Base-by-base conservation (phyloP, 176 grass and related monocot species). In the Triticum monococcum region DNA sequence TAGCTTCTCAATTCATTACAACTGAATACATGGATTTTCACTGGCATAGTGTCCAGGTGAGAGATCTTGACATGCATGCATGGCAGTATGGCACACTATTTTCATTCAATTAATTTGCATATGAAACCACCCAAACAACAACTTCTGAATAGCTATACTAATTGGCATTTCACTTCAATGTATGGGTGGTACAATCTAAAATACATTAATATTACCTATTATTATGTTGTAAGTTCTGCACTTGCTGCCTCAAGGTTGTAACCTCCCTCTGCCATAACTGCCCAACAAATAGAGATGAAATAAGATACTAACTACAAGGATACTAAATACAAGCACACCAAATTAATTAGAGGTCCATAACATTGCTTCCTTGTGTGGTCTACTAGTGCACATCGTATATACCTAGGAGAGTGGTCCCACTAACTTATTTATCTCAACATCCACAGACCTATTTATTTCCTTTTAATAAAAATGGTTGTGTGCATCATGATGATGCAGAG, bases 261-360 rank as follows among this genome's bases (percentile, higher is more conserved):
- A 88, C 86, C 46, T 88, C 86, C 72, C 48, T 68, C 72, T 88
- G 72, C 86, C 86, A 88, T 69, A 88, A 46, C 86, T 88, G 79
- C 17, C 7, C 11, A 16, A 43, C 52, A 82, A 24, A 56, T 56
- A 56, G 17, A 56, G 17, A 20, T 56, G 14, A 54, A 54, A 54
- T 54, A 54, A 54, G 50, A 54, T 54, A 54, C 50, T 2, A 54
- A 54, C 0, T 5, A 54, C 4, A 54, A 54, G 50, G 16, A 5
- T 8, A 41, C 3, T 17, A 43, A 26, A 57, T 54, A 30, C 28
- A 54, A 54, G 50, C 50, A 5, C 12, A 41, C 3, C 23, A 43
- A 26, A 57, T 54, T 7, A 77, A 32, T n/a, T 14, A 40, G 38
- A 12, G 8, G 7, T 25, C 31, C 17, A 69, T 56, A 56, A 20